Conservation (phyloP, 2,329 filamentous ascomycete species). For the Aspergillus carbonarius region DNA sequence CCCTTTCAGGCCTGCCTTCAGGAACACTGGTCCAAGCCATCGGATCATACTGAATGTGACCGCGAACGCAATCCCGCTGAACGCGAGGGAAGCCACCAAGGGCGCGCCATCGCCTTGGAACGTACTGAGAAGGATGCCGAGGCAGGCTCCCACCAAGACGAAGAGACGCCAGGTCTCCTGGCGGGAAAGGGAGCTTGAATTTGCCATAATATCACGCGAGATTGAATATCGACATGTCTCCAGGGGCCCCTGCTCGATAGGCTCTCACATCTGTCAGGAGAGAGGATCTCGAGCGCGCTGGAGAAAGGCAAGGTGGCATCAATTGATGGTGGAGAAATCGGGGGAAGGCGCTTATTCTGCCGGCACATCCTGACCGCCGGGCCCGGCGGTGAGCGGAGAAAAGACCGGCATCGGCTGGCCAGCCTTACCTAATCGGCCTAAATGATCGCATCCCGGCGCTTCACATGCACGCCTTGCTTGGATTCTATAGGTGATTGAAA, state of each 20-base stretch:
- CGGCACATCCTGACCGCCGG: conserved; percentile 26
- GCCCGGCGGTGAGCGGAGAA: conserved; percentile 15
- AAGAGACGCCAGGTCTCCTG: conserved; percentile 59
- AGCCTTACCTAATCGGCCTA: background rate
- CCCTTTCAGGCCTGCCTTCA: conserved; percentile 83
- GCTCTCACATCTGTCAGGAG: background rate
- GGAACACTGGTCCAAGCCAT: conserved; percentile 90
- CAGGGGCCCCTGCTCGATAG: background rate
- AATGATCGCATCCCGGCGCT: conserved; percentile 2
- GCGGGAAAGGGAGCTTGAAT: conserved; percentile 44
- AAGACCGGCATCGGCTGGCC: background rate
- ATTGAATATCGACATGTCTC: conserved; percentile 9
- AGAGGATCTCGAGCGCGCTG: background rate
- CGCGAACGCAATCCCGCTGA: conserved; percentile 80
- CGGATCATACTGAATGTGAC: conserved; percentile 81
- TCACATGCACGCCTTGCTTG: conserved; percentile 14
- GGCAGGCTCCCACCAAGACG: conserved; percentile 65
- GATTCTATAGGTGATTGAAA: conserved; percentile 10
- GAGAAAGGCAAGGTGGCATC: conserved; percentile 32
- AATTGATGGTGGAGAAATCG: conserved; percentile 1
- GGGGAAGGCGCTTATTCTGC: conserved; percentile 26
- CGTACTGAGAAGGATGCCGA: conserved; percentile 72
- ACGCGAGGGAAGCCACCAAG: conserved; percentile 80
- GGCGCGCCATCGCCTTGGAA: conserved; percentile 85
- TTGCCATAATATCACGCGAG: conserved; percentile 28